Evolutionary conservation across 2,329 filamentous ascomycete genomes (phyloP).

Genomic region (Macrophomina phaseolina): DNA sequence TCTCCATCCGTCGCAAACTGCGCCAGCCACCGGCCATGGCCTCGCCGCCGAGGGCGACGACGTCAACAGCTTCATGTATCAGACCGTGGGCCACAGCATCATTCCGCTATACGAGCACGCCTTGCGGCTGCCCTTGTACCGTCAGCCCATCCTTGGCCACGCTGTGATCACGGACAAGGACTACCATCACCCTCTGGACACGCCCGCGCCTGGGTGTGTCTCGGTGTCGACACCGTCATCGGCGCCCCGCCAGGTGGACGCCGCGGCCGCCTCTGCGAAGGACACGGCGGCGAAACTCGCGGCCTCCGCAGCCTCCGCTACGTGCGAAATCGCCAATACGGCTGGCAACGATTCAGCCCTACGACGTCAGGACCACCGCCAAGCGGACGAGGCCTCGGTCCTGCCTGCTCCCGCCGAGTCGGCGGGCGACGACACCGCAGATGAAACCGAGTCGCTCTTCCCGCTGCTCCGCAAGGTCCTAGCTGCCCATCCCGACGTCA

Average conservation of each 20-base stretch:
- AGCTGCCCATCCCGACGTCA: constrained; percentile 74
- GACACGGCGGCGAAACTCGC: constrained; percentile 29
- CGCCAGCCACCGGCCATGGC: constrained; percentile 30
- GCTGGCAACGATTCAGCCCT: neutral
- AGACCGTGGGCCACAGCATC: constrained; percentile 89
- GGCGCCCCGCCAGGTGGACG: neutral
- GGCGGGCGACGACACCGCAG: constrained; percentile 45
- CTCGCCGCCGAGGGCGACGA: constrained; percentile 62
- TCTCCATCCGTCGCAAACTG: constrained; percentile 66
- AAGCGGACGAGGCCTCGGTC: neutral
- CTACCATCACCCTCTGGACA: constrained; percentile 55
- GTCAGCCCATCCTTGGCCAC: constrained; percentile 73
- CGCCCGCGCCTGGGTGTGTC: neutral
- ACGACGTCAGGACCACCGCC: neutral
- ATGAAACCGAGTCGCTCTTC: constrained; percentile 89
- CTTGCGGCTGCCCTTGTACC: constrained; percentile 82
- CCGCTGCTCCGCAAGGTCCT: constrained; percentile 74
- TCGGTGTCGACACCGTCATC: neutral
- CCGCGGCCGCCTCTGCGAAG: constrained; percentile 31
- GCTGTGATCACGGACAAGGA: constrained; percentile 74
- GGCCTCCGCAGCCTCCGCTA: neutral
- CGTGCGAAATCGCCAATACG: neutral
- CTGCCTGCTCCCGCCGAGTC: neutral
- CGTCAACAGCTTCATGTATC: constrained; percentile 99
- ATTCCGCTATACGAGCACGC: constrained; percentile 84